These are phyloP conservation scores for Russula ochroleuca DNA, from an alignment of 768 basidiomycete species.

Conservation along the genomic window DNA sequence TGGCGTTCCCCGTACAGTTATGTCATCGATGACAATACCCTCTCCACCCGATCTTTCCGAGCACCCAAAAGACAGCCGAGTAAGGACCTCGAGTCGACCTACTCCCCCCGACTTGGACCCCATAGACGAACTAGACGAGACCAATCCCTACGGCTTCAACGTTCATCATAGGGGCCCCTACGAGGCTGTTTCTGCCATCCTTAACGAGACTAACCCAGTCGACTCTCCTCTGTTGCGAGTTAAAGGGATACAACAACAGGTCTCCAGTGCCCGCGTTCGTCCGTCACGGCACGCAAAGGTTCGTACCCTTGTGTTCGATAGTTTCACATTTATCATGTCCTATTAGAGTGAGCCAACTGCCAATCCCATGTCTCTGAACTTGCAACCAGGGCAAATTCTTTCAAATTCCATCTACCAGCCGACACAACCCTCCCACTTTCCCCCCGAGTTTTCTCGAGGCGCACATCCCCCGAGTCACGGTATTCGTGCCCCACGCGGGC, in stretches of 20 bases:
- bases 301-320: not conserved
- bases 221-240: constrained; percentile 18
- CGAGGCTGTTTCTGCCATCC: constrained; percentile 46
- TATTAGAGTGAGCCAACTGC: constrained; percentile 19
- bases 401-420: constrained; percentile 27
- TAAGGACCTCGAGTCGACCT: constrained; percentile 31
- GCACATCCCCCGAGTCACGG: constrained; percentile 17
- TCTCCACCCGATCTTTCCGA: constrained; percentile 20
- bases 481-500: not conserved
- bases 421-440: constrained; percentile 15
- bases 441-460: constrained; percentile 14
- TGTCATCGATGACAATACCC: constrained; percentile 14
- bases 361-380: constrained; percentile 30
- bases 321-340: constrained; percentile 7
- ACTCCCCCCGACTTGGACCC: constrained; percentile 48
- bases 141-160: constrained; percentile 58
- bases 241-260: constrained; percentile 16
- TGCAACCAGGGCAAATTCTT: constrained; percentile 36
- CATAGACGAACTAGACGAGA: constrained; percentile 76
- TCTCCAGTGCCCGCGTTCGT: constrained; percentile 4
- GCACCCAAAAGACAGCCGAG: constrained; percentile 28
- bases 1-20: not conserved
- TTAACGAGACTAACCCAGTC: constrained; percentile 17
- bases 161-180: constrained; percentile 76
- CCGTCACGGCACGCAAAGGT: constrained; percentile 13